Conservation (phyloP, 768 basidiomycete species). For the Rhizopogon vinicolor region DNA sequence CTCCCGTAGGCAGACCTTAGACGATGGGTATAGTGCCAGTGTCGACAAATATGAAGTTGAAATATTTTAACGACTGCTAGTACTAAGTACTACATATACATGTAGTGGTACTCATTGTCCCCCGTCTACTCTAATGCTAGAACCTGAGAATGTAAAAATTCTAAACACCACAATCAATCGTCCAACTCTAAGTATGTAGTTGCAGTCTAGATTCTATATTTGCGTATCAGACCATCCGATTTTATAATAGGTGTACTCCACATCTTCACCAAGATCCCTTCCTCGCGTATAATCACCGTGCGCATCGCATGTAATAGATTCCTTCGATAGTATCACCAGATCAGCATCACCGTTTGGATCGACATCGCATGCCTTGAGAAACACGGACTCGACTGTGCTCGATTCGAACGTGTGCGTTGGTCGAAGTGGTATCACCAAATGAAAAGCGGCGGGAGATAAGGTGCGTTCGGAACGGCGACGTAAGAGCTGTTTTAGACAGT, state of each 20-base stretch:
- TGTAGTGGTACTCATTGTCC: no score
- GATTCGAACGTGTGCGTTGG: conserved; percentile 59
- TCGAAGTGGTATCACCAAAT: conserved; percentile 76
- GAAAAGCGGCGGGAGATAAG: conserved; percentile 37
- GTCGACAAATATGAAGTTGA: no score
- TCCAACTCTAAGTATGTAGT: background rate
- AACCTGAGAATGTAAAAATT: no score
- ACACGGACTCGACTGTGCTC: conserved; percentile 51
- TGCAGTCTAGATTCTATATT: background rate
- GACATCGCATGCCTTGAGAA: conserved; percentile 23
- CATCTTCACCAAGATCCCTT: conserved; percentile 39
- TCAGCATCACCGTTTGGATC: conserved; percentile 11
- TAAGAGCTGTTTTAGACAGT: conserved; percentile 36
- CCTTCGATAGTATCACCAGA: conserved; percentile 50
- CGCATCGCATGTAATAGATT: conserved; percentile 52
- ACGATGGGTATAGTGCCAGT: no score
- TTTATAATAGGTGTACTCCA: conserved; percentile 67
- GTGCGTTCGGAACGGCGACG: conserved; percentile 11
- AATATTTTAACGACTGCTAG: no score
- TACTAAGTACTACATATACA: no score
- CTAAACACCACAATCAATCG: no score
- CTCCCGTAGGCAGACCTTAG: no score
- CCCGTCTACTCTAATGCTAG: no score
- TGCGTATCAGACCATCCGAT: conserved; percentile 57
- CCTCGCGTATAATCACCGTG: conserved; percentile 14